Conservation (phyloP, 2,329 filamentous ascomycete genomes). For the Aspergillus phoenicis region DNA sequence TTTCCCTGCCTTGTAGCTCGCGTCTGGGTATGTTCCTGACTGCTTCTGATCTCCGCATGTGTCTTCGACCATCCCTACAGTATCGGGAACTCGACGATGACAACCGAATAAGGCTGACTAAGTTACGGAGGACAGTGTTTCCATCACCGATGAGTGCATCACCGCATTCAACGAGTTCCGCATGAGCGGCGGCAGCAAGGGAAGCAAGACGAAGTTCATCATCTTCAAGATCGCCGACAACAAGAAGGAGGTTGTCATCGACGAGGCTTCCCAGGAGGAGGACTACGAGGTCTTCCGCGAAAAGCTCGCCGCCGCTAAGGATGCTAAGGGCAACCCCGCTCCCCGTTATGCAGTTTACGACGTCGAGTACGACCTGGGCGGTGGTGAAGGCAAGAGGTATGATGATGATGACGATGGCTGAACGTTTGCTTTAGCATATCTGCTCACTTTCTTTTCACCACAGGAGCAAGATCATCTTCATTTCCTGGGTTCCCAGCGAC, state of each 20-base stretch:
- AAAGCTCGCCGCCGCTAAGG: slow-evolving; percentile 47
- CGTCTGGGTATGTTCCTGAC: slow-evolving; percentile 38
- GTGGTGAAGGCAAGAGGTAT: slow-evolving; percentile 53
- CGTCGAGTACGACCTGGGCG: slow-evolving; percentile 52
- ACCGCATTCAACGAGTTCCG: slow-evolving; percentile 51
- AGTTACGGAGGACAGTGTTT: slow-evolving; percentile 39
- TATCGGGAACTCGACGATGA: neutral
- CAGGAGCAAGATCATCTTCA: slow-evolving; percentile 56
- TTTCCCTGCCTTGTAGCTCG: slow-evolving; percentile 30
- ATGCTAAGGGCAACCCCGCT: slow-evolving; percentile 46
- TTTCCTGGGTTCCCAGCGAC: slow-evolving; percentile 50
- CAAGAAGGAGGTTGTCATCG: slow-evolving; percentile 53
- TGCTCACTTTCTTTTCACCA: slow-evolving; percentile 22
- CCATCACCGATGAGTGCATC: slow-evolving; percentile 51
- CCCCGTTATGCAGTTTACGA: slow-evolving; percentile 56
- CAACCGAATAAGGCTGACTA: slow-evolving; percentile 23
- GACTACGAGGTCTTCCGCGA: slow-evolving; percentile 53
- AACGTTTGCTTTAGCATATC: neutral
- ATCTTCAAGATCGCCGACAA: slow-evolving; percentile 57
- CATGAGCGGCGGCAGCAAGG: slow-evolving; percentile 42
- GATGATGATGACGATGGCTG: slow-evolving; percentile 13
- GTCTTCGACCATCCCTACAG: neutral
- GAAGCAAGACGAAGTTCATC: slow-evolving; percentile 49
- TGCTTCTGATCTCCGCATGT: slow-evolving; percentile 4
- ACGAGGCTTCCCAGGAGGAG: slow-evolving; percentile 46